Conservation (phyloP, 805 yeast genomes). For the Saccharomycopsis malanga region DNA sequence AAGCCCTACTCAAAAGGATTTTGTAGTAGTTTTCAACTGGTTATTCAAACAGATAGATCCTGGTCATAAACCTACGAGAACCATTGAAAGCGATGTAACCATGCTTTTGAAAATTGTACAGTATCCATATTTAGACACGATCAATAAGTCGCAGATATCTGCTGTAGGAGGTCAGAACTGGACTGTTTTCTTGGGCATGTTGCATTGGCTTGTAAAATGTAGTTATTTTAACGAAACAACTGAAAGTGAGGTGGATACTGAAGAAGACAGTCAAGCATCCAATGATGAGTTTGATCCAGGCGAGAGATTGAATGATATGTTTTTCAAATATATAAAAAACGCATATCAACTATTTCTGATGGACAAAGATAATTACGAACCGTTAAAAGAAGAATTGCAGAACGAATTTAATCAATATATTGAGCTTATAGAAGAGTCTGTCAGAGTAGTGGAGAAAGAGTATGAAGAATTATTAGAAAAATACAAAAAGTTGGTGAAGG, state of each 20-base stretch:
- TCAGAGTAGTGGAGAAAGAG: slow-evolving; percentile 34
- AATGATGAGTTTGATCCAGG: slow-evolving; percentile 19
- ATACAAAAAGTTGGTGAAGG: slow-evolving; percentile 36
- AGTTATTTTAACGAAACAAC: slow-evolving; percentile 23
- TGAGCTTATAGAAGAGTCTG: slow-evolving; percentile 41
- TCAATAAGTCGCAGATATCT: slow-evolving; percentile 77
- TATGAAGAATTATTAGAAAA: slow-evolving; percentile 35
- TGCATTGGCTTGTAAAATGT: slow-evolving; percentile 71
- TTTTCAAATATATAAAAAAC: slow-evolving; percentile 53
- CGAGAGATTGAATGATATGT: slow-evolving; percentile 32
- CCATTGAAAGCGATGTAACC: slow-evolving; percentile 55
- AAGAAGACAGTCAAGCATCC: slow-evolving; percentile 8
- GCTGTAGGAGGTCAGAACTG: slow-evolving; percentile 90
- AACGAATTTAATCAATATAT: slow-evolving; percentile 46
- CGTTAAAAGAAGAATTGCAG: slow-evolving; percentile 48
- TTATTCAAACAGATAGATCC: slow-evolving; percentile 75
- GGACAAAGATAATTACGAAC: slow-evolving; percentile 55
- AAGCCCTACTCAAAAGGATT: slow-evolving; percentile 84
- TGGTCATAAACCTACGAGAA: slow-evolving; percentile 56
- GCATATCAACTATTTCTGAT: slow-evolving; percentile 63
- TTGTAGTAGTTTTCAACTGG: slow-evolving; percentile 71
- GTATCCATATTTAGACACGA: slow-evolving; percentile 75
- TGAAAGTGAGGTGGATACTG: slow-evolving; percentile 25
- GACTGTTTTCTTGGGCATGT: slow-evolving; percentile 76
- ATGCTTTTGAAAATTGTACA: slow-evolving; percentile 54